Percentiles rank a stretch among this genome's conserved stretches.
Evolutionary conservation across 371 early-diverging fungal genomes (phyloP).

Genomic region (Mucor ambiguus): DNA sequence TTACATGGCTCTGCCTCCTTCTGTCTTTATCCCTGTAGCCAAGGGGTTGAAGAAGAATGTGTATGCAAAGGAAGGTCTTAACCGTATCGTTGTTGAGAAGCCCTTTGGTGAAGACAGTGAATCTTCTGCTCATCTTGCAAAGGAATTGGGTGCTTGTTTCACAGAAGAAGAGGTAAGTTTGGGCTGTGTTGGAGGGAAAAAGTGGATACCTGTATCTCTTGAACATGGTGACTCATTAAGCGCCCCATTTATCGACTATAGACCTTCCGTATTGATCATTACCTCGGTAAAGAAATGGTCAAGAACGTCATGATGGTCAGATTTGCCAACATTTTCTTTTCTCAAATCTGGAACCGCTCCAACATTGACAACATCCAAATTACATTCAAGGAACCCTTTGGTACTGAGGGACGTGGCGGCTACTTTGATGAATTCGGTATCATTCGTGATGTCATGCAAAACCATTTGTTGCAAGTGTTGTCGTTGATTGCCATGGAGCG

Average conservation of each 20-base stretch:
- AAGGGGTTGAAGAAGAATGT: slow-evolving; percentile 70
- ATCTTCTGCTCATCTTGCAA: slow-evolving; percentile 70
- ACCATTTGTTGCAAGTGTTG: slow-evolving; percentile 89
- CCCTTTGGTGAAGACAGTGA: slow-evolving; percentile 95
- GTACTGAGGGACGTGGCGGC: slow-evolving; percentile 97
- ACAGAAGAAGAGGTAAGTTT: slow-evolving; percentile 72
- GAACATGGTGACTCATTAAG: too few species aligned
- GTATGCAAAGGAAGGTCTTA: slow-evolving; percentile 64
- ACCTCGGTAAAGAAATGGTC: slow-evolving; percentile 99
- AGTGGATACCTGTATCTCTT: not conserved
- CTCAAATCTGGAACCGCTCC: slow-evolving; percentile 89
- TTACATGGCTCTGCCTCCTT: slow-evolving; percentile 97
- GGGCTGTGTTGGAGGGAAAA: too few species aligned
- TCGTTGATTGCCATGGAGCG: slow-evolving; percentile 91
- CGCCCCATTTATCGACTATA: slow-evolving; percentile 20
- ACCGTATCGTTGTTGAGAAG: slow-evolving; percentile 95
- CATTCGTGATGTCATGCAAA: slow-evolving; percentile 99
- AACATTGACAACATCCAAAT: slow-evolving; percentile 94
- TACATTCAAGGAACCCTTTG: slow-evolving; percentile 98
- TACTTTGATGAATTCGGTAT: slow-evolving; percentile 99
- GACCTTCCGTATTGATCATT: slow-evolving; percentile 98
- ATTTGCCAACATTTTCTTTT: slow-evolving; percentile 94
- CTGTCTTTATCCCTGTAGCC: slow-evolving; percentile 88
- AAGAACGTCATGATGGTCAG: slow-evolving; percentile 76
- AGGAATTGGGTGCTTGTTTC: slow-evolving; percentile 76